phyloP scores from a whole-genome alignment of 108 stramenopile genomes.

The Thalassiosira profunda region DNA sequence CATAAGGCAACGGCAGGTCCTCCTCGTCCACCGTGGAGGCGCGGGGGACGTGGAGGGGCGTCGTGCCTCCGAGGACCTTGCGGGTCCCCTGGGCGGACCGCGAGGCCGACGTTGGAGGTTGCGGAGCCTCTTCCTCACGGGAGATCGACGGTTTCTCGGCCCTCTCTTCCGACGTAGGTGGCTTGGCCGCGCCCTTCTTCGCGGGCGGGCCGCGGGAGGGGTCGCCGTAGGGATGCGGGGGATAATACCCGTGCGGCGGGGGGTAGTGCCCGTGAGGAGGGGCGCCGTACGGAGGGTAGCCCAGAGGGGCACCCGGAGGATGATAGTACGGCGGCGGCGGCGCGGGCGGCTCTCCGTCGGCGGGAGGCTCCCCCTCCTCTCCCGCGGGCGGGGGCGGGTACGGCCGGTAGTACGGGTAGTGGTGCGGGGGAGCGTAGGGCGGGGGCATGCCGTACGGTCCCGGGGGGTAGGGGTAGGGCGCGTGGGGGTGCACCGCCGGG shows the following conservation, averaged over 20 bases:
- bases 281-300: too few relatives aligned
- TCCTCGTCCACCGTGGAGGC: constrained; percentile 17
- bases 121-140: too few relatives aligned
- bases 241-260: constrained; percentile 10
- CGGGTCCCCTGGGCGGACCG: background rate
- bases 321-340: too few relatives aligned
- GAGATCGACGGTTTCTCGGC: too few relatives aligned
- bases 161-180: too few relatives aligned
- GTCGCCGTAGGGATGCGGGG: constrained; percentile 5
- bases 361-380: background rate
- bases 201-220: too few relatives aligned
- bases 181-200: too few relatives aligned
- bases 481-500: background rate
- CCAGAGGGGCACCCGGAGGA: too few relatives aligned
- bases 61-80: constrained; percentile 59
- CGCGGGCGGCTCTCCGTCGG: background rate
- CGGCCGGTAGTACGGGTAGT: constrained; percentile 10
- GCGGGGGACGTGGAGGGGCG: constrained; percentile 80
- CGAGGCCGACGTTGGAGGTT: too few relatives aligned
- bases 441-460: background rate
- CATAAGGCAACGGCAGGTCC: constrained; percentile 27
- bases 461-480: background rate
- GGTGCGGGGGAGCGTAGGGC: background rate
- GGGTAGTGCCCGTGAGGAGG: too few relatives aligned
- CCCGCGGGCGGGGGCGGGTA: background rate